Base-by-base conservation (phyloP, 2,329 filamentous ascomycete genomes). In the Parasarocladium wereldwijsianum region DNA sequence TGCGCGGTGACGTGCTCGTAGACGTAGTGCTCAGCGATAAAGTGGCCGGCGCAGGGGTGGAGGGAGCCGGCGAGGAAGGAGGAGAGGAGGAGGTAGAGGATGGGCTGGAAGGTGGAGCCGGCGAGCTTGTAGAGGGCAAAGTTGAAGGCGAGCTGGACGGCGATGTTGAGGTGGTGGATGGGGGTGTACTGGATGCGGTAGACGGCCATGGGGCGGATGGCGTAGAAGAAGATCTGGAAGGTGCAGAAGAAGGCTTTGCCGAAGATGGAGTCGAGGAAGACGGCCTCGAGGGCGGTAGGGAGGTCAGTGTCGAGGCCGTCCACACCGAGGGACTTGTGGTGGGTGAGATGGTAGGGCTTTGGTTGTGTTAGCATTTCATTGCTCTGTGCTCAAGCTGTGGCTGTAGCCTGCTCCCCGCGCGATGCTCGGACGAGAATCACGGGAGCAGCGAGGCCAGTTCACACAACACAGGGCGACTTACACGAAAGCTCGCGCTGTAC, bases 221-320 rank as follows among this genome's bases (percentile, higher is more conserved):
- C 90, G 62, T 98, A 98, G 69, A 98, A 98, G 51, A 98, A 70
- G 54, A 98, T 94, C 58, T 98, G 90, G 62, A 94, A 98, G 42
- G 90, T 98, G 61, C 81, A 87, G 69, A 98, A 98, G 64, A 98
- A 98, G 41, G 90, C 78, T 60, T 98, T 98, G 52, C 90, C 90
- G 12, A 87, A 71, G 43, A 98, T 76, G 6, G 85, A 94, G 62
- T 98, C 82, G 45, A 98, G 76, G 52, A 98, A 79, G 49, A 93
- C 58, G 38, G 85, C 87, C 61, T 98, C 90, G 29, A 94, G 57
- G 28, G 82, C 74, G 12, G 90, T 96, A 15, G 90, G 90, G 17
- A 98, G 76, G 49, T 98, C 90, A 25, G 87, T 93, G 53, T 98
- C 90, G 24, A 98, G 72, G 33, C 90, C 90, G 45, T 93, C 83